These are phyloP conservation scores for Hordeum vulgare DNA, from an alignment of 176 grass and related monocot genomes.

Conservation along the genomic window MorexV3_pseudomolecules_assembly NC_058518.1:433720181-433720680, in stretches of 20 bases:
- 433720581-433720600: too few species aligned
- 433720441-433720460: background rate
- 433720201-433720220: slow-evolving; percentile 51
- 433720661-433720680: background rate
- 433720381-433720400: background rate
- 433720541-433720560: too few species aligned
- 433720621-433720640: background rate
- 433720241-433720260: slow-evolving; percentile 61
- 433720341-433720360: background rate
- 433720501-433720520: too few species aligned
- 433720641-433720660: background rate
- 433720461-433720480: background rate
- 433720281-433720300: slow-evolving; percentile 42
- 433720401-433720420: background rate
- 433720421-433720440: background rate
- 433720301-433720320: background rate
- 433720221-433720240: slow-evolving; percentile 85
- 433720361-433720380: too few species aligned
- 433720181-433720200: slow-evolving; percentile 87
- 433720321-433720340: background rate
- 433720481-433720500: background rate
- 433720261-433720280: slow-evolving; percentile 75
- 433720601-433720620: too few species aligned
- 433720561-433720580: too few species aligned
- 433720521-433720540: too few species aligned